Evolutionary conservation across 805 yeast species (phyloP).

Genomic region (Pichia rugopelliculosa): DNA sequence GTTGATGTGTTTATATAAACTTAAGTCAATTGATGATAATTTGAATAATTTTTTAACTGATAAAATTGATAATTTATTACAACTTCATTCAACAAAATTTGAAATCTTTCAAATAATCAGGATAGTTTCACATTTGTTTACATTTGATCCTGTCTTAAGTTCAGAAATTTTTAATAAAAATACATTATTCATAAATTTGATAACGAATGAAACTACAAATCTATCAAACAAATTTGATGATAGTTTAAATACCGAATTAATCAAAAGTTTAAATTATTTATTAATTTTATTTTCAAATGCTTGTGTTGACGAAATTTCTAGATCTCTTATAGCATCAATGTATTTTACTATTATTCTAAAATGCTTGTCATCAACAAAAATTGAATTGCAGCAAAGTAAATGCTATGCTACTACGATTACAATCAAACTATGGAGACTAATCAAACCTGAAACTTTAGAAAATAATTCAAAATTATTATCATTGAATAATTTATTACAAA

Average conservation of each 20-base stretch:
- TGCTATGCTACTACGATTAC: conserved; percentile 33
- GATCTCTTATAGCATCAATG: conserved; percentile 39
- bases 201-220: conserved; percentile 19
- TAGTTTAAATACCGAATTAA: conserved; percentile 4
- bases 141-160: conserved; percentile 15
- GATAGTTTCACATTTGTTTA: conserved; percentile 17
- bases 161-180: conserved; percentile 16
- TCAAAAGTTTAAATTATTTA: conserved; percentile 14
- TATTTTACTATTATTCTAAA: conserved; percentile 33
- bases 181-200: conserved; percentile 14
- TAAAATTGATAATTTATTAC: conserved; percentile 16
- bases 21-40: background rate
- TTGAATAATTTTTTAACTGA: background rate
- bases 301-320: conserved; percentile 44
- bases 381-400: background rate
- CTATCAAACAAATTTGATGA: conserved; percentile 4
- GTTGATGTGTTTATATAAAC: background rate
- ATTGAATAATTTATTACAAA: conserved; percentile 27
- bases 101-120: conserved; percentile 13
- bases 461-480: conserved; percentile 27
- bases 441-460: conserved; percentile 27
- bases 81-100: conserved; percentile 6
- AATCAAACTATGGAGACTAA: conserved; percentile 51
- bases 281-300: conserved; percentile 36
- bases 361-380: background rate